Base-by-base conservation (phyloP, 1,284 basidiomycete species). In the Naganishia sp. region DNA sequence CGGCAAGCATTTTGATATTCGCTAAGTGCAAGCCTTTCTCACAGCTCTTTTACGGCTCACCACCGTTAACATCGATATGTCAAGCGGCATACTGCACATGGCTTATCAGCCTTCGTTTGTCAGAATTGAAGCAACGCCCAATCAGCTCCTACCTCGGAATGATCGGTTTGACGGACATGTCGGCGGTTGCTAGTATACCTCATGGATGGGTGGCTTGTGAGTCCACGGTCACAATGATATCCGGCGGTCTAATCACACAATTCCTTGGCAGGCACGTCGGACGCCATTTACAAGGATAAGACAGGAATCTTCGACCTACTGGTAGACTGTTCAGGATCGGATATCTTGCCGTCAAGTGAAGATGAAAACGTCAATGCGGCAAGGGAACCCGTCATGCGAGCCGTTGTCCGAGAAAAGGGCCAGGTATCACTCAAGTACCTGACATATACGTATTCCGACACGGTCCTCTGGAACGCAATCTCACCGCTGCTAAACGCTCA, bases 181-280 rank as follows among this genome's bases (percentile, higher is more conserved):
- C 55, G 13, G n/a, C 43, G n/a, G 35, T 69, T 6, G 56, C 64
- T 15, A 39, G n/a, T 45, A 15, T 52, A 10, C 31, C 54, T n/a
- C 65, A 63, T 18, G 65, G 68, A 15, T 69, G 65, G 65, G 64
- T 69, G 7, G 68, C 68, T 11, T 64, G 68, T 69, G 17, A 55
- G 68, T 62, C 4, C 18, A 6, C 15, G 3, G 17, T 15, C 6
- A 7, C 11, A 2, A 25, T 63, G 25, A 17, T 42, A 41, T 4
- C n/a, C n/a, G 21, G 18, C 41, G 10, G 25, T 25, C 23, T 47
- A 31, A 57, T 31, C 9, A 39, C 13, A 11, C 41, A 13, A 42
- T 13, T 17, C 32, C n/a, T n/a, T n/a, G n/a, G 17, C 39, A 69
- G 66, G 61, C 32, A 69, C 68, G 5, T 65, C 66, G 41, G 68